phyloP scores from a whole-genome alignment of 768 basidiomycete species.

The Hysterangium stoloniferum region DNA sequence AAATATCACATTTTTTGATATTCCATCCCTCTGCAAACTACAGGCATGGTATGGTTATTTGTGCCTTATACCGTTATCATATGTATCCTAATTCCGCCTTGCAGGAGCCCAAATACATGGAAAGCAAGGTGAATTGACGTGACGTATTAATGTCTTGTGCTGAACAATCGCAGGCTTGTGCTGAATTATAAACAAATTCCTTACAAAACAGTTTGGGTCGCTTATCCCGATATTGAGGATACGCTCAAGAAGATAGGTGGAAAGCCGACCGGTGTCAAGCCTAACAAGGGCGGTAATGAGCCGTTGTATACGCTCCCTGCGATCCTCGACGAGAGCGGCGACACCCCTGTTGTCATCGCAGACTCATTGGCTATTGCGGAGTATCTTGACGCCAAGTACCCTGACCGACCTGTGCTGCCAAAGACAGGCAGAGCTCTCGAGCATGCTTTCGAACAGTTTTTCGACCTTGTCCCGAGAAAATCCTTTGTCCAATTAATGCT shows the following conservation, averaged over 20 bases:
- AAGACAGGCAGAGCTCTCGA: constrained; percentile 65
- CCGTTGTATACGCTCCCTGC: constrained; percentile 42
- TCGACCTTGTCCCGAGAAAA: constrained; percentile 60
- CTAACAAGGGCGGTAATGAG: no score
- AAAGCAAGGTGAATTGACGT: constrained; percentile 44
- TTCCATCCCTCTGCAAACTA: constrained; percentile 42
- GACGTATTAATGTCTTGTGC: not conserved
- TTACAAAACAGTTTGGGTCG: constrained; percentile 64
- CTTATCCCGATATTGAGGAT: constrained; percentile 59
- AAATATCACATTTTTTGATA: constrained; percentile 58
- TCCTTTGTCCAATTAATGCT: constrained; percentile 66
- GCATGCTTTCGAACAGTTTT: constrained; percentile 58
- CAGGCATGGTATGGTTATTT: constrained; percentile 48
- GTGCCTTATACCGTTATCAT: not conserved
- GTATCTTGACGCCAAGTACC: constrained; percentile 62
- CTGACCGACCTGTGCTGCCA: constrained; percentile 58
- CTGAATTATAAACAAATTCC: constrained; percentile 71
- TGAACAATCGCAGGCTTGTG: constrained; percentile 43
- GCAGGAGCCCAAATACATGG: constrained; percentile 57
- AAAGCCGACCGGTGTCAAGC: constrained; percentile 25
- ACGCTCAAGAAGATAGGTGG: constrained; percentile 35
- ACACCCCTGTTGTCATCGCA: constrained; percentile 46
- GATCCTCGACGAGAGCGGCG: constrained; percentile 44
- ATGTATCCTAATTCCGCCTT: not conserved
- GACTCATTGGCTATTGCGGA: constrained; percentile 59